Percentiles rank a stretch among this genome's conserved stretches.
Conservation (phyloP, 176 grass and related monocot genomes). For the Musa troglodytarum region DNA sequence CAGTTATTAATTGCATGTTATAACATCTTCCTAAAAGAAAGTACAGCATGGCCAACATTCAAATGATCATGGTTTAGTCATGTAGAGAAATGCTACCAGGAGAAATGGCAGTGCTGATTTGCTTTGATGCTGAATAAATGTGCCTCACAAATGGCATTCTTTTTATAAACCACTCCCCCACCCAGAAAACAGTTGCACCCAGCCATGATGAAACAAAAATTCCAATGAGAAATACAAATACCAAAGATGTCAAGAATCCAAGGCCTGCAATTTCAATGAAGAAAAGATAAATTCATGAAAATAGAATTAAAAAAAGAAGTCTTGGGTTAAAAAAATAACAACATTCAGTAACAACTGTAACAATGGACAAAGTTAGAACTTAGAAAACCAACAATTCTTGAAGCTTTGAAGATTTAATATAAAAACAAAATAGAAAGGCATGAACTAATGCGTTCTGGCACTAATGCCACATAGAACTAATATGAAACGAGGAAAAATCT, state of each 20-base stretch:
- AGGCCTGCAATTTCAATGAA: constrained; percentile 49
- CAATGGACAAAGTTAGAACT: background rate
- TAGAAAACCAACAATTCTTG: too few relatives aligned
- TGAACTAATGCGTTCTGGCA: too few relatives aligned
- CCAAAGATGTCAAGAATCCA: constrained; percentile 93
- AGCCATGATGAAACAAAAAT: constrained; percentile 99
- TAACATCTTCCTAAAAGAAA: background rate
- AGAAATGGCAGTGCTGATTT: constrained; percentile 99
- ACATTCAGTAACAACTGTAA: background rate
- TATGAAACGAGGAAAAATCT: too few relatives aligned
- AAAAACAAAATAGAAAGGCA: too few relatives aligned
- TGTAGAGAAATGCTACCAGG: constrained; percentile 40
- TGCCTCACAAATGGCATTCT: constrained; percentile 23
- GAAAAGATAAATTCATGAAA: background rate
- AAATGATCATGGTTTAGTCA: background rate
- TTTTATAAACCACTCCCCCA: constrained; percentile 53
- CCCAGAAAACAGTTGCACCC: constrained; percentile 84
- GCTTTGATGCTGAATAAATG: constrained; percentile 90
- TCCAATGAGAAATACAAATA: constrained; percentile 93
- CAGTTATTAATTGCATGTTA: background rate
- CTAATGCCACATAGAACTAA: too few relatives aligned
- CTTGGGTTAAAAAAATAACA: background rate
- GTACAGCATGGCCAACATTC: background rate
- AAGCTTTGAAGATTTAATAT: too few relatives aligned
- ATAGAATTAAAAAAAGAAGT: background rate